Evolutionary conservation across 2,329 filamentous ascomycete genomes (phyloP).

Genomic region (Pestalotiopsis sp.): DNA sequence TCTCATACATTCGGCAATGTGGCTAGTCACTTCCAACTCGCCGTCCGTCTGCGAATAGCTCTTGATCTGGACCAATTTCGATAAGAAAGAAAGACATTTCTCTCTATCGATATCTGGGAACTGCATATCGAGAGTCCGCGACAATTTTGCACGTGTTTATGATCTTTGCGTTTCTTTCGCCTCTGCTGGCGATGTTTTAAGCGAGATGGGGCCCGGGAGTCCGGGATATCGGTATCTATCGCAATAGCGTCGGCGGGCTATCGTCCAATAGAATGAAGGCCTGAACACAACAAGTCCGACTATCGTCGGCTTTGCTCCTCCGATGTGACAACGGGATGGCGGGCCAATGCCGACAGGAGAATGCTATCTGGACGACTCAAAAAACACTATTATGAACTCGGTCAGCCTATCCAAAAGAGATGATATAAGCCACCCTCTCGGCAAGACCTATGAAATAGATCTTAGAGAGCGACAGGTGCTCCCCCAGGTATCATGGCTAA

Average conservation of each 20-base stretch:
- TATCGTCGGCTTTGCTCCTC: background rate
- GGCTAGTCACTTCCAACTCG: constrained; percentile 24
- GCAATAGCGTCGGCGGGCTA: background rate
- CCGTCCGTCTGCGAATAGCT: constrained; percentile 31
- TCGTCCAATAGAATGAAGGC: background rate
- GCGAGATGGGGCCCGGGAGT: background rate
- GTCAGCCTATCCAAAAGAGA: background rate
- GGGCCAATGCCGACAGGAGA: background rate
- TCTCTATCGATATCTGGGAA: constrained; percentile 26
- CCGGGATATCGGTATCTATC: background rate
- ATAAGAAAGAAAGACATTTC: constrained; percentile 25
- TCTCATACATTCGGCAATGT: constrained; percentile 24
- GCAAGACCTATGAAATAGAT: no score
- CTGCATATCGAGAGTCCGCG: constrained; percentile 17
- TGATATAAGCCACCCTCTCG: background rate
- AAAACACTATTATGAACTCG: background rate
- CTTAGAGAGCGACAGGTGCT: background rate
- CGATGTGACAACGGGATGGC: background rate
- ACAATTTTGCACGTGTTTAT: background rate
- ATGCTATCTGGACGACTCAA: background rate
- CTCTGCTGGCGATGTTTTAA: background rate
- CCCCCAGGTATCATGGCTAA: background rate
- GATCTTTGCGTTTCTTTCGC: background rate
- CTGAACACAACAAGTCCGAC: background rate
- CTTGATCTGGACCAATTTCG: constrained; percentile 28